Evolutionary conservation across 164 flowering plant species (phyloP).

Genomic region (Taxillus chinensis): DNA sequence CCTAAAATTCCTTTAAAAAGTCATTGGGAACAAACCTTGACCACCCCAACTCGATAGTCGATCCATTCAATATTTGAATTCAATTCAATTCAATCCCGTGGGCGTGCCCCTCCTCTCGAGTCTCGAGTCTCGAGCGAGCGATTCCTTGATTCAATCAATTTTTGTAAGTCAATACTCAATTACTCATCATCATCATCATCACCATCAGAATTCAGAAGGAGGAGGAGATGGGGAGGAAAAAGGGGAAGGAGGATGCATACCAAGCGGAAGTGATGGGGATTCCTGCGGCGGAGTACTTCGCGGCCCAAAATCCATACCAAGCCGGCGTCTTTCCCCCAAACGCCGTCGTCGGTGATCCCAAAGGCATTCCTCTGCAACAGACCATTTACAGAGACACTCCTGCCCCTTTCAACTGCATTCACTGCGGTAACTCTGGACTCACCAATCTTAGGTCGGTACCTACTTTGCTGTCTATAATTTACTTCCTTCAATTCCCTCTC

Average conservation of each 20-base stretch:
- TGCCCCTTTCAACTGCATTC: constrained; percentile 69
- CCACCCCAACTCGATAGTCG: no score
- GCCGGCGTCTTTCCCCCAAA: constrained; percentile 64
- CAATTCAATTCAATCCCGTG: no score
- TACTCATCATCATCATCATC: no score
- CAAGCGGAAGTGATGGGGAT: constrained; percentile 7
- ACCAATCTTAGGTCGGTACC: constrained; percentile 49
- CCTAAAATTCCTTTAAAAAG: no score
- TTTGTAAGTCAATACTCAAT: no score
- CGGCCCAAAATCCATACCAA: constrained; percentile 46
- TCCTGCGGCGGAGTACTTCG: constrained; percentile 19
- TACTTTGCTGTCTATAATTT: no score
- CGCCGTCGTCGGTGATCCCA: constrained; percentile 67
- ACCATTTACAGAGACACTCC: constrained; percentile 84
- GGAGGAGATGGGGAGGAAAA: constrained; percentile 55
- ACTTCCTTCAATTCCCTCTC: no score
- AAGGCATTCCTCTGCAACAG: constrained; percentile 75
- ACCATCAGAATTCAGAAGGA: constrained; percentile 12
- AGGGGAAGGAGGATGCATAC: constrained; percentile 33
- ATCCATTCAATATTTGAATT: no score
- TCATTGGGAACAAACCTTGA: no score
- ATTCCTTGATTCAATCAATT: no score
- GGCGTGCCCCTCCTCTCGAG: no score
- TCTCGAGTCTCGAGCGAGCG: no score
- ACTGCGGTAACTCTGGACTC: constrained; percentile 53